Evolutionary conservation across 306 rosid species (phyloP).

Genomic region (Macrotyloma uniflorum): DNA sequence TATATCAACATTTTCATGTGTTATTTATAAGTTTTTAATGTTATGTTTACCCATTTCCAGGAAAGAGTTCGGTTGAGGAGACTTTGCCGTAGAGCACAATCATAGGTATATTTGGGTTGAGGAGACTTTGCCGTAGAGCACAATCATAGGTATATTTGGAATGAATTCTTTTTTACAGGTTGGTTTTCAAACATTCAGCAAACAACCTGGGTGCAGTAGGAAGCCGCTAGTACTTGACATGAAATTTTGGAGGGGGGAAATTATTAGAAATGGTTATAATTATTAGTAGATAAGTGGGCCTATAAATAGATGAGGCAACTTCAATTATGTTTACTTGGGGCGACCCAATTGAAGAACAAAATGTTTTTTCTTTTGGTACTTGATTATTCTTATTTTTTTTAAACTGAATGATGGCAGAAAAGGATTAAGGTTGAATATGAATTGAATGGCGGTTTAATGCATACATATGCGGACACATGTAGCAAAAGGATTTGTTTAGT

Average conservation of each 20-base stretch:
- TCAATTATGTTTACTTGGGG: too few relatives aligned
- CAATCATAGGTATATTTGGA: slow-evolving; percentile 28
- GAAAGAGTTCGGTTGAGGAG: slow-evolving; percentile 86
- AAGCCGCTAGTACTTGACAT: slow-evolving; percentile 9
- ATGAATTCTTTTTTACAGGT: background rate
- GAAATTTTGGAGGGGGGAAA: background rate
- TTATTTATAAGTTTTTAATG: background rate
- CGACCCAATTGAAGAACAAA: too few relatives aligned
- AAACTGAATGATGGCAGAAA: background rate
- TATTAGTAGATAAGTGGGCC: too few relatives aligned
- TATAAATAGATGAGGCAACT: too few relatives aligned
- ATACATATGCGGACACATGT: background rate
- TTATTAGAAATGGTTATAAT: background rate
- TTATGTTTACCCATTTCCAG: slow-evolving; percentile 40
- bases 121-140: slow-evolving; percentile 79
- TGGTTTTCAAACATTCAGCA: slow-evolving; percentile 2
- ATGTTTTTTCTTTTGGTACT: too few relatives aligned
- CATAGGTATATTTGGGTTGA: too few relatives aligned
- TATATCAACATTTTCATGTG: background rate
- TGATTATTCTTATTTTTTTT: background rate
- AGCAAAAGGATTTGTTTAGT: background rate
- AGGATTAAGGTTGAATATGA: background rate
- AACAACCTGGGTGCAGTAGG: background rate
- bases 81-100: slow-evolving; percentile 66
- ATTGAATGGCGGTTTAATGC: background rate